Base-by-base conservation (phyloP, 1,284 basidiomycete genomes). In the Meira miltonrushii region DNA sequence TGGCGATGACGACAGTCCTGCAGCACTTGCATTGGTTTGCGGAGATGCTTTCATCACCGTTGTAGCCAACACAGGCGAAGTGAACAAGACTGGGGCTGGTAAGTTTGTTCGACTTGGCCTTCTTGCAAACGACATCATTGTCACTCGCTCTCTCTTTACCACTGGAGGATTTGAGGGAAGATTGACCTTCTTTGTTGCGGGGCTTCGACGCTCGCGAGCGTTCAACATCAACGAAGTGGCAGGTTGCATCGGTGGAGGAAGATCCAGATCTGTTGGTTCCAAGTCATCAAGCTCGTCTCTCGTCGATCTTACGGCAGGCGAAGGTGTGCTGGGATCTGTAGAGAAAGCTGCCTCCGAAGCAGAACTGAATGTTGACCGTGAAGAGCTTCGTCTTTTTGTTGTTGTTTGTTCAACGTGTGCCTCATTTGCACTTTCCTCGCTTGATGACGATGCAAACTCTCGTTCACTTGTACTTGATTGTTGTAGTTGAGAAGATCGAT, bases 321-420 rank as follows among this genome's bases (percentile, higher is more conserved):
- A 69, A 23, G 67, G 63, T 38, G 69, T 71, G 13, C 61, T 63
- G 11, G 65, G 65, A 37, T 69, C 69, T 28, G 69, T 68, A 11
- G 57, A 50, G 10, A 33, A 33, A 8, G 33, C 17, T 39, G 19
- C 40, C 59, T 69, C 69, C n/a, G 69, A 69, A 55, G 66, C 60
- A 40, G 69, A 71, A n/a, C 67, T 69, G 56, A 67, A 69, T 53
- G 69, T 71, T 50, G 67, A 69, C n/a, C 68, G 67, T 17, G 68
- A 70, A 57, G 67, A 69, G 59, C 69, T 69, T 44, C 69, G 57
- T 57, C 58, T 40, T 61, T 64, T 57, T 67, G 64, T 55, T 57
- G 57, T 21, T 17, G 17, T 21, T 21, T 48, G 46, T 25, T 25
- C 38, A 44, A 33, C 9, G 7, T 15, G 39, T 19, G 55, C 48